Evolutionary conservation across 2,329 filamentous ascomycete genomes (phyloP), one percentile per base, ranked within the genome.

Genomic region (Nemania abortiva): DNA sequence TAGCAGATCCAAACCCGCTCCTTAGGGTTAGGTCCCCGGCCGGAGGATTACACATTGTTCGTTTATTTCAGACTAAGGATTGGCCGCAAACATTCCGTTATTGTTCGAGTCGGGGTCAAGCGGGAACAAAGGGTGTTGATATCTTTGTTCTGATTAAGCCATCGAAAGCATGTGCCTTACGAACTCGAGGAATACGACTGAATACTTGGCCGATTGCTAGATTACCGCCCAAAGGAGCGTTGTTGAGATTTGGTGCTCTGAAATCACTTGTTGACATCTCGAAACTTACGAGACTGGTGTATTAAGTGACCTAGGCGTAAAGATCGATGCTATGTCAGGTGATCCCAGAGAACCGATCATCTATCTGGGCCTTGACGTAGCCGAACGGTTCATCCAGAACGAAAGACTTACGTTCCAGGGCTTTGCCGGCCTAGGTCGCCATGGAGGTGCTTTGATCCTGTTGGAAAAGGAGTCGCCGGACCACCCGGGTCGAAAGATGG

Each of bases 391-490:
- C 52, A 63, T 49, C 10, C 1, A 0, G 1, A 52, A 61, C 7
- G 56, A 39, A 11, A 45, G 24, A 29, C 47, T 61, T 11, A 37
- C 15, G 6, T 63, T 64, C 50, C 10, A 42, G 4, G 65, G 49
- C 1, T 39, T 52, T 5, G 68, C 68, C 7, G 68, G 68, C 18
- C 10, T 68, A 13, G 68, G 68, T 1, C 68, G 64, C 4, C 68
- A 70, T 34, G 69, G 69, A 22, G 70, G 70, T 18, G 47, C 64
- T 10, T n/a, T 71, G 7, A 52, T 70, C 3, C 53, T 71, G 5
- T 18, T 11, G 1, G 60, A 69, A 49, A 6, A 61, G 49, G 42
- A 57, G 31, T 31, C 31, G 0, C 11, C 1, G 1, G 65, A 50
- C 3, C 7, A 34, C 13, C 6, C 11, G 22, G 13, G 34, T 7